Evolutionary conservation across 2,329 filamentous ascomycete species (phyloP).

Genomic region (Monilinia polystroma): DNA sequence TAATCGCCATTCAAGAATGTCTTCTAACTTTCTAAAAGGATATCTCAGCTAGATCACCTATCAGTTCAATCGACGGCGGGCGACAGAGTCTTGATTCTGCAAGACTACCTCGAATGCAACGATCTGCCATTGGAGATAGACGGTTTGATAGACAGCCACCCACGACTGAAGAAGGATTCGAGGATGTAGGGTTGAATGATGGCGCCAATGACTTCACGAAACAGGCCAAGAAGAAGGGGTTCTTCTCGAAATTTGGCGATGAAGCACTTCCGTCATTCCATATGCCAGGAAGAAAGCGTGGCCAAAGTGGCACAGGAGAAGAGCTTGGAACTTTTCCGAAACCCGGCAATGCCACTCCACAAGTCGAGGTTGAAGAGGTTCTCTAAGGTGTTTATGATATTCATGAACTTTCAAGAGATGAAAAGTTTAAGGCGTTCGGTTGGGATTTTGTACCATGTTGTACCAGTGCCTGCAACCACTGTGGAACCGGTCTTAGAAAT

Average conservation of each 20-base stretch:
- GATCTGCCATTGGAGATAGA: slow-evolving; percentile 58
- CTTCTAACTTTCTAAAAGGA: slow-evolving; percentile 57
- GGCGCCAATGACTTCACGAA: slow-evolving; percentile 54
- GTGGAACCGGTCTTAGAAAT: slow-evolving; percentile 18
- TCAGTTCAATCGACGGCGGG: slow-evolving; percentile 58
- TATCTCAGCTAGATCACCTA: slow-evolving; percentile 81
- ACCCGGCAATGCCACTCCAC: slow-evolving; percentile 29
- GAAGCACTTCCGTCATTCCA: slow-evolving; percentile 47
- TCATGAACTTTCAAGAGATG: not conserved
- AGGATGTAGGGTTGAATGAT: slow-evolving; percentile 85
- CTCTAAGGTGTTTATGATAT: slow-evolving; percentile 37
- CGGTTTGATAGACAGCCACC: slow-evolving; percentile 59
- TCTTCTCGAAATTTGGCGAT: slow-evolving; percentile 80
- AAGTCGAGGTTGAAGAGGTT: slow-evolving; percentile 30
- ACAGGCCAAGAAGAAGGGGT: slow-evolving; percentile 64
- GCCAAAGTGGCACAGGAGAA: slow-evolving; percentile 66
- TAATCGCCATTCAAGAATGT: not conserved
- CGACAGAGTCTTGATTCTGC: slow-evolving; percentile 81
- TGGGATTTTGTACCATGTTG: slow-evolving; percentile 18
- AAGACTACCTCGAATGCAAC: slow-evolving; percentile 59
- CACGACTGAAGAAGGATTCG: slow-evolving; percentile 79
- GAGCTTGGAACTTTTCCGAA: slow-evolving; percentile 64
- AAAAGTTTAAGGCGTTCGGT: slow-evolving; percentile 17
- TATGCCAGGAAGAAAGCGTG: slow-evolving; percentile 70
- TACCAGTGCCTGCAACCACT: slow-evolving; percentile 25